Percentiles rank a stretch among this genome's conserved stretches.
Conservation (phyloP, 2,329 filamentous ascomycete genomes). For the Alternaria atra region DNA sequence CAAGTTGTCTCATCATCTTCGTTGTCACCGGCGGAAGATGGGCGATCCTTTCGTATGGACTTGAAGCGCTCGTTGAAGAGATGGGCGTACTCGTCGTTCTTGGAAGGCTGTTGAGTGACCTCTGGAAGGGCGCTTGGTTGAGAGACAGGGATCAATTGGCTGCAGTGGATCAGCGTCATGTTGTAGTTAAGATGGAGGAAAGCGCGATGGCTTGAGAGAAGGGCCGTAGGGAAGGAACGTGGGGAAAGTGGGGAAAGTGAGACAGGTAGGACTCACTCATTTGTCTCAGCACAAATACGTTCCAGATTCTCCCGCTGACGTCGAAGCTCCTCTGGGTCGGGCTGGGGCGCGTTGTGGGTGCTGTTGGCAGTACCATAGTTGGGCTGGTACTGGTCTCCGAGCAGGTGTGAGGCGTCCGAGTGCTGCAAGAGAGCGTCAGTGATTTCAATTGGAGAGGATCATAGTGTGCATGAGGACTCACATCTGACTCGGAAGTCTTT, state of each 20-base stretch:
- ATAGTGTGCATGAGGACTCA: conserved; percentile 37
- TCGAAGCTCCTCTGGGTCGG: conserved; percentile 59
- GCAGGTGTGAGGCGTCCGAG: conserved; percentile 57
- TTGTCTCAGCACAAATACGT: conserved; percentile 59
- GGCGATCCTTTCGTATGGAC: conserved; percentile 32
- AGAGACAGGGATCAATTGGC: conserved; percentile 61
- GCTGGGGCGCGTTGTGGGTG: conserved; percentile 50
- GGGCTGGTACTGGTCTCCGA: conserved; percentile 55
- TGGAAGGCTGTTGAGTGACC: conserved; percentile 42
- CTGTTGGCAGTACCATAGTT: conserved; percentile 56
- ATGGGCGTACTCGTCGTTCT: conserved; percentile 51
- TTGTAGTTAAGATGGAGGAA: not conserved
- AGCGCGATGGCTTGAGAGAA: not conserved
- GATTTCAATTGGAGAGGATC: conserved; percentile 11
- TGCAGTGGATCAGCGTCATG: conserved; percentile 44
- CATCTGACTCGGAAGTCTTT: conserved; percentile 55
- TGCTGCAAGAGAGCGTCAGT: conserved; percentile 50
- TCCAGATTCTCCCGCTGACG: conserved; percentile 59
- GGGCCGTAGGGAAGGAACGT: not conserved
- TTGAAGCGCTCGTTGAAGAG: conserved; percentile 56
- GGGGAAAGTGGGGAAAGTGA: conserved; percentile 2
- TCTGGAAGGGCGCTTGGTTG: conserved; percentile 54
- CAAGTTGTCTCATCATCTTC: conserved; percentile 50
- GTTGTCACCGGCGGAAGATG: conserved; percentile 30
- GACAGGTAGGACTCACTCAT: conserved; percentile 52